These are phyloP conservation scores for Coprinopsis strossmayeri DNA, from an alignment of 768 basidiomycete genomes.

Conservation along the genomic window DNA sequence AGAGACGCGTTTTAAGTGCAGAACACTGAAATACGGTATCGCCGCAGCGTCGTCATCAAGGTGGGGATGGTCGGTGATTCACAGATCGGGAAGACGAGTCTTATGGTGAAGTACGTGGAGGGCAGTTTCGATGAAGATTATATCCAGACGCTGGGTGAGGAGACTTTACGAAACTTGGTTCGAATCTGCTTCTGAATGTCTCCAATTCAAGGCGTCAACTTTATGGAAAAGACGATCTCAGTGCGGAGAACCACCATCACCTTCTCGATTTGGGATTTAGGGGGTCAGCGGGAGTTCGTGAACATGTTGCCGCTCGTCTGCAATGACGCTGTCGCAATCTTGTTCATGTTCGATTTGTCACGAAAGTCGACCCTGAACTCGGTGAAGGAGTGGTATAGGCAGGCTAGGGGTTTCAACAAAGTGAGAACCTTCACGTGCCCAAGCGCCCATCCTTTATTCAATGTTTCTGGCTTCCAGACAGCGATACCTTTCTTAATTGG, in stretches of 20 bases:
- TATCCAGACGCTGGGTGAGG: conserved; percentile 96
- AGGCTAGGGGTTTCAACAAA: conserved; percentile 98
- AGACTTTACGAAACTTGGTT: conserved; percentile 13
- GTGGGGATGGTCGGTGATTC: conserved; percentile 99
- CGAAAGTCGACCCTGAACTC: conserved; percentile 97
- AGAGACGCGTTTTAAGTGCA: conserved; percentile 4
- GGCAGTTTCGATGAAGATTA: conserved; percentile 99
- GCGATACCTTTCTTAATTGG: conserved; percentile 98
- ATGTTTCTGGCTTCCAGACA: conserved; percentile 47
- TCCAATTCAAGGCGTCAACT: conserved; percentile 72
- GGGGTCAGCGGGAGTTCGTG: conserved; percentile 97
- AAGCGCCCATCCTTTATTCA: not conserved
- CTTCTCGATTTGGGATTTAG: conserved; percentile 98
- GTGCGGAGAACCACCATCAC: conserved; percentile 98
- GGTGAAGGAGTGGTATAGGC: conserved; percentile 99
- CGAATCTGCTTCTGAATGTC: conserved; percentile 9
- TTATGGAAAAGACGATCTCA: conserved; percentile 99
- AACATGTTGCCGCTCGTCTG: conserved; percentile 98
- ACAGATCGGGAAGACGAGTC: conserved; percentile 97
- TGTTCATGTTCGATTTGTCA: conserved; percentile 99
- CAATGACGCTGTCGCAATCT: conserved; percentile 98
- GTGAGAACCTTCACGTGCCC: conserved; percentile 34
- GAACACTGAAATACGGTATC: not conserved
- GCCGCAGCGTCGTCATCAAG: conserved; percentile 85
- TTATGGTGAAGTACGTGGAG: conserved; percentile 99